Evolutionary conservation across 2,329 filamentous ascomycete species (phyloP).

Genomic region (Colletotrichum sidae): DNA sequence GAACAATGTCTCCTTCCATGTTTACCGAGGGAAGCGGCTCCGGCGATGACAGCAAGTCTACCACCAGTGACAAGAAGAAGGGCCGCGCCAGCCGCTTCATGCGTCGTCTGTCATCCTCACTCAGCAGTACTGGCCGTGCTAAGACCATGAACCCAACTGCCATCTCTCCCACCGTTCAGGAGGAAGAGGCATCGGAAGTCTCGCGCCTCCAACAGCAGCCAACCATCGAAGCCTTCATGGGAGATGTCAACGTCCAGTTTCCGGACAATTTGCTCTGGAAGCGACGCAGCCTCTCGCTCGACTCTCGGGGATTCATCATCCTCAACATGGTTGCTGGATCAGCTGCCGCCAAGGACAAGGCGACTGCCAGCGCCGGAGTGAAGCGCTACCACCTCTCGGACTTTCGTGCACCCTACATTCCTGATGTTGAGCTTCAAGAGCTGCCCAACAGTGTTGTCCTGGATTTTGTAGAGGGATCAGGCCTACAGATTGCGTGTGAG

Average conservation of each 20-base stretch:
- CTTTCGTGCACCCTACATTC: conserved; percentile 81
- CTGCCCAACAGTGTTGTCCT: conserved; percentile 84
- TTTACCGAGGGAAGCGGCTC: conserved; percentile 59
- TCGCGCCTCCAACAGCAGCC: conserved; percentile 46
- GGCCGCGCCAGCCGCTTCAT: conserved; percentile 69
- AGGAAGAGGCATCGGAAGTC: conserved; percentile 57
- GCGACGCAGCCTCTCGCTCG: conserved; percentile 86
- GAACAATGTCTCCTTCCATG: conserved; percentile 52
- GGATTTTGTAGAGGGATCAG: conserved; percentile 71
- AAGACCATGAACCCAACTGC: conserved; percentile 57
- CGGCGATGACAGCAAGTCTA: conserved; percentile 58
- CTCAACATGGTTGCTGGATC: conserved; percentile 70
- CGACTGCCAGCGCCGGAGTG: conserved; percentile 59
- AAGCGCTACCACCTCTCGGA: conserved; percentile 90
- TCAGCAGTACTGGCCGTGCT: conserved; percentile 54
- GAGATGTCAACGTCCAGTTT: conserved; percentile 96
- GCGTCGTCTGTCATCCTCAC: conserved; percentile 67
- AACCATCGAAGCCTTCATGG: conserved; percentile 74
- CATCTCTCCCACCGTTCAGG: conserved; percentile 63
- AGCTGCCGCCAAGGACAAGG: conserved; percentile 64
- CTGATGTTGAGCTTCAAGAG: conserved; percentile 93
- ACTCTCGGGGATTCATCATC: conserved; percentile 85
- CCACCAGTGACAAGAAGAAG: conserved; percentile 57
- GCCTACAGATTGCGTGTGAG: conserved; percentile 73
- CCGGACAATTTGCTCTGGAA: conserved; percentile 98